phyloP scores from a whole-genome alignment of 2,329 filamentous ascomycete species.

The Aaosphaeria pasadenensis region DNA sequence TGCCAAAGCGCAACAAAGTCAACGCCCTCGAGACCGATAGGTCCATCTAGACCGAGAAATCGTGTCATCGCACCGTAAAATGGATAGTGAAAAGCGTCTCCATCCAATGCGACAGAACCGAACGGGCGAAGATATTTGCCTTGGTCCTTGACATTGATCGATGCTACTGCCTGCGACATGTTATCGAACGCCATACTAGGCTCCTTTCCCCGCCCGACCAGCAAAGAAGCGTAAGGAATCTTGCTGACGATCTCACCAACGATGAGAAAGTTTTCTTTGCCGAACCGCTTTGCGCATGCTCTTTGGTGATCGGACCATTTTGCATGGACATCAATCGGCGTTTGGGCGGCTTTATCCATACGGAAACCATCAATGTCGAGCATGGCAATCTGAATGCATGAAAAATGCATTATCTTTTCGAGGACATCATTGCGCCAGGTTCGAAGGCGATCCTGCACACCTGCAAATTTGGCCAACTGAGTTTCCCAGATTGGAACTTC shows the following conservation, averaged over 20 bases:
- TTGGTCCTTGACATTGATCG: slow-evolving; percentile 44
- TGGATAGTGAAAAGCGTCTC: slow-evolving; percentile 62
- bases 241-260: slow-evolving; percentile 63
- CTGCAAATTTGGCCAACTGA: slow-evolving; percentile 64
- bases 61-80: slow-evolving; percentile 62
- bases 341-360: slow-evolving; percentile 65
- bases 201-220: slow-evolving; percentile 60
- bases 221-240: slow-evolving; percentile 59
- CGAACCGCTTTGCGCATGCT: slow-evolving; percentile 54
- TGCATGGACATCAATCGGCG: slow-evolving; percentile 60
- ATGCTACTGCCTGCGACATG: slow-evolving; percentile 46
- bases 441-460: slow-evolving; percentile 64
- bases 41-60: slow-evolving; percentile 59
- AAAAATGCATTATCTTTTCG: slow-evolving; percentile 58
- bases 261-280: slow-evolving; percentile 63
- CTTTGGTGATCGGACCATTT: slow-evolving; percentile 57
- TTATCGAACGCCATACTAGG: slow-evolving; percentile 52
- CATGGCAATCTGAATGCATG: slow-evolving; percentile 60
- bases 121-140: slow-evolving; percentile 52
- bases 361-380: slow-evolving; percentile 67
- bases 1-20: slow-evolving; percentile 56
- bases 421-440: slow-evolving; percentile 61
- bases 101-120: slow-evolving; percentile 55
- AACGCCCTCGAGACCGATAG: slow-evolving; percentile 17
- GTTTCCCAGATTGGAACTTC: slow-evolving; percentile 61